Evolutionary conservation across 225 moss, liverwort and hornwort species (phyloP), one percentile per base, ranked within the genome.

Genomic region (Lunularia cruciata): DNA sequence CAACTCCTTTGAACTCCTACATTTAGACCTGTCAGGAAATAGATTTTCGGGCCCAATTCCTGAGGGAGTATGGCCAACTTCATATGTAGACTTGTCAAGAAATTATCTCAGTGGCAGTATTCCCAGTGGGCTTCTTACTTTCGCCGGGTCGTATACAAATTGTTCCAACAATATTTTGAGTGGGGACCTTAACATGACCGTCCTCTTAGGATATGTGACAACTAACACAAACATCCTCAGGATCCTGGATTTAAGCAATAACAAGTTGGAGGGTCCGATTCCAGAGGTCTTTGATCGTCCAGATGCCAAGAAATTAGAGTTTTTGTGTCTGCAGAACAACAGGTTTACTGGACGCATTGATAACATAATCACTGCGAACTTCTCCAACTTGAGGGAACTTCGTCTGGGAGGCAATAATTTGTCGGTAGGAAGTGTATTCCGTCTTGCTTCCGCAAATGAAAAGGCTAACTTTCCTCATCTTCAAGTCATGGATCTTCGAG

Each of bases 361-460:
- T 34, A 4, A 19, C 2, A 33, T 60, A 3, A 20, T 34, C 20
- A 8, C 1, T 2, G 4, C 16, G 9, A 4, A 34, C 3, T 18
- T 36, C 13, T 23, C 60, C 1, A 5, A 34, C 15, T 34, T 28
- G 33, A 16, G 3, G 13, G 23, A 60, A 37, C 60, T 60, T 34
- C 60, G 33, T 60, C 8, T 60, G 6, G 60, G 60, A 18, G 37
- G 60, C 2, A 60, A 60, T 36, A 34, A 13, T 14, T 60, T 60
- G 3, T 11, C 16, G n/a, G n/a, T n/a, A 5, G 3, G 19, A 8
- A 36, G 33, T 9, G 60, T 34, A 2, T 19, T 60, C 34, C 15
- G 1, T 9, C 15, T 18, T 4, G 10, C 27, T 38, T 60, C 19
- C 3, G 19, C 2, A 2, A 20, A 38, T 7, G 27, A 18, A 23